A percentile compares a stretch with the other conserved stretches of the same genome.
Conservation (phyloP, 371 early-diverging fungal genomes). For the Smittium mucronatum region DNA sequence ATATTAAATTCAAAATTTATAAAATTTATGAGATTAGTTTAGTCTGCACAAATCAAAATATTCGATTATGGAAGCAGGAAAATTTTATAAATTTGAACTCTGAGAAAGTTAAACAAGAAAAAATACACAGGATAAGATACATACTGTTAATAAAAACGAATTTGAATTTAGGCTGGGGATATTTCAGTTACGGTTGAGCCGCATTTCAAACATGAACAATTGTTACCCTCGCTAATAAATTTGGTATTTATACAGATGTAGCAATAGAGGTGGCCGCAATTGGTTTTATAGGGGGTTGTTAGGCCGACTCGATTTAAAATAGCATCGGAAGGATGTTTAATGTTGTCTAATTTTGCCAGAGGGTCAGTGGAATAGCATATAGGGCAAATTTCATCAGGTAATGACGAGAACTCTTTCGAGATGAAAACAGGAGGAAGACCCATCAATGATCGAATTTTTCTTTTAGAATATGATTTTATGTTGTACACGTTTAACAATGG, state of each 20-base stretch:
- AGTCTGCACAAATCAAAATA: too few species aligned
- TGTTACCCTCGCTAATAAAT: constrained; percentile 54
- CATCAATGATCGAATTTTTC: constrained; percentile 18
- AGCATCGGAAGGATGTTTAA: not conserved
- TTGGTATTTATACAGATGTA: constrained; percentile 78
- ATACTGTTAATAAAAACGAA: too few species aligned
- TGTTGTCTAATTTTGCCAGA: constrained; percentile 1
- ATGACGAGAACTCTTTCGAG: constrained; percentile 15
- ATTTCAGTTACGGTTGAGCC: constrained; percentile 41
- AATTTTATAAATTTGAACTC: too few species aligned
- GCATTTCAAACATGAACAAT: constrained; percentile 69
- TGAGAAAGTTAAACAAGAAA: too few species aligned
- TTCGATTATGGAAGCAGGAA: too few species aligned
- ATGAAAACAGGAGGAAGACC: constrained; percentile 17
- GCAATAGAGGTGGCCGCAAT: constrained; percentile 74
- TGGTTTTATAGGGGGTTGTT: constrained; percentile 48
- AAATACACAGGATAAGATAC: too few species aligned
- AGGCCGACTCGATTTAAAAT: constrained; percentile 7
- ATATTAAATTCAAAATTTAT: too few species aligned
- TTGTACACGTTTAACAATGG: constrained; percentile 70
- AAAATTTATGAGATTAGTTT: too few species aligned
- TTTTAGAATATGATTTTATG: constrained; percentile 43
- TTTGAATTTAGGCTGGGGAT: too few species aligned
- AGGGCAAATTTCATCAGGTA: constrained; percentile 25
- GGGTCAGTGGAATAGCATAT: constrained; percentile 18